These are phyloP conservation scores for Dryas integrifolia DNA, from an alignment of 331 rosid genomes.

Conservation along the genomic window DNA sequence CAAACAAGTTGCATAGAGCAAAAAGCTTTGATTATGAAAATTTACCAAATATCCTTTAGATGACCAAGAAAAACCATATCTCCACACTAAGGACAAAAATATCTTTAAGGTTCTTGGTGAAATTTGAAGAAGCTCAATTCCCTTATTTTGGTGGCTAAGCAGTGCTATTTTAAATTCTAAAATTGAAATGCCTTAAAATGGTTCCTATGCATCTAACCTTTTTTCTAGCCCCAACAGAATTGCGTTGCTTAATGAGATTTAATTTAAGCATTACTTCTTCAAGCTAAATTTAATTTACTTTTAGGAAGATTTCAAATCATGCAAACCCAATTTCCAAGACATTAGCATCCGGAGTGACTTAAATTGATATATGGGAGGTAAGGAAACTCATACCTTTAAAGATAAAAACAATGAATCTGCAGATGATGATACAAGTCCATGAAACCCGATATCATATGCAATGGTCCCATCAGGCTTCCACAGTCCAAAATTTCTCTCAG, in stretches of 20 bases:
- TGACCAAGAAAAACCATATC: too few species aligned
- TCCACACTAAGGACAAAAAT: too few species aligned
- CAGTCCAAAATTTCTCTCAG: conserved; percentile 80
- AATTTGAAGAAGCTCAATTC: background rate
- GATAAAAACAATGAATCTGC: conserved; percentile 52
- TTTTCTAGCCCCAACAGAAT: background rate
- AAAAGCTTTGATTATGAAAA: background rate
- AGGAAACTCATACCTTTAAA: conserved; percentile 43
- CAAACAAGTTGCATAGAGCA: background rate
- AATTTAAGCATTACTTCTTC: background rate
- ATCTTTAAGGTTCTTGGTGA: too few species aligned
- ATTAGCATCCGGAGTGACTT: background rate
- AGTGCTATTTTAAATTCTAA: background rate
- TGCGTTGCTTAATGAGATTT: background rate
- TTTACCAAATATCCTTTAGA: too few species aligned
- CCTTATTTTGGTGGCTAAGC: background rate
- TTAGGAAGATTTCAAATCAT: background rate
- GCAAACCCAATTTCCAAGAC: background rate
- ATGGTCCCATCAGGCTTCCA: conserved; percentile 86
- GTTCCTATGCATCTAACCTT: background rate
- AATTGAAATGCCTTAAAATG: background rate
- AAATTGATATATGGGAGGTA: background rate
- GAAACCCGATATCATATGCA: conserved; percentile 73
- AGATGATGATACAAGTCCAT: conserved; percentile 63
- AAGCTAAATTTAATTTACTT: background rate